Percentiles rank a stretch among this genome's conserved stretches.
These are phyloP conservation scores for Forsythia viridissima DNA, from an alignment of 257 asterid species.

Conservation along the genomic window DNA sequence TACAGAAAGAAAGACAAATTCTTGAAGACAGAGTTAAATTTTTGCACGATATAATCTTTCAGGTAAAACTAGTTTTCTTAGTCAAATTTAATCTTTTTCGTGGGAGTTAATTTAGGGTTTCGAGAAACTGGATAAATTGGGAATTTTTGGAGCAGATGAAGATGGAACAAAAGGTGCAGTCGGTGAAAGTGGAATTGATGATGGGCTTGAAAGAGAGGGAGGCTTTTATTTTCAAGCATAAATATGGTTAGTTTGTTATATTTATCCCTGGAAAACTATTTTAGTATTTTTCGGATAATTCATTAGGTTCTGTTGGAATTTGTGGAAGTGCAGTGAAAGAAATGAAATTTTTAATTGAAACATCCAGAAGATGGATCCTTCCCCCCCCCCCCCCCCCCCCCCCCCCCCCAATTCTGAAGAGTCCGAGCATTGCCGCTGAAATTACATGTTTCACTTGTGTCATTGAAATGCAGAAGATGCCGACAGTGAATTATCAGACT, in stretches of 20 bases:
- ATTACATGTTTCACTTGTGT: constrained; percentile 15
- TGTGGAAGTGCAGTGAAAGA: not conserved
- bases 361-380: not conserved
- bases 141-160: constrained; percentile 45
- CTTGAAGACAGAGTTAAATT: constrained; percentile 54
- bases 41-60: constrained; percentile 39
- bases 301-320: not conserved
- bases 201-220: constrained; percentile 65
- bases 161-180: constrained; percentile 48
- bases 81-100: constrained; percentile 12
- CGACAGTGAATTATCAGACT: constrained; percentile 57
- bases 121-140: constrained; percentile 32
- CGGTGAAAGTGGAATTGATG: constrained; percentile 43
- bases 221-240: constrained; percentile 49
- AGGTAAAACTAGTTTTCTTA: constrained; percentile 40
- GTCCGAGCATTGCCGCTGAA: not conserved
- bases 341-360: not conserved
- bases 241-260: constrained; percentile 52
- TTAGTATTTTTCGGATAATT: not conserved
- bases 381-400: no score
- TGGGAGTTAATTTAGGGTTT: constrained; percentile 30
- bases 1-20: constrained; percentile 49
- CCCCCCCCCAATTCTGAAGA: not conserved
- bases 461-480: constrained; percentile 55
- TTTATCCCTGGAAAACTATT: not conserved